phyloP scores from a whole-genome alignment of 2,329 filamentous ascomycete genomes.

The Sporothrix humicola region DNA sequence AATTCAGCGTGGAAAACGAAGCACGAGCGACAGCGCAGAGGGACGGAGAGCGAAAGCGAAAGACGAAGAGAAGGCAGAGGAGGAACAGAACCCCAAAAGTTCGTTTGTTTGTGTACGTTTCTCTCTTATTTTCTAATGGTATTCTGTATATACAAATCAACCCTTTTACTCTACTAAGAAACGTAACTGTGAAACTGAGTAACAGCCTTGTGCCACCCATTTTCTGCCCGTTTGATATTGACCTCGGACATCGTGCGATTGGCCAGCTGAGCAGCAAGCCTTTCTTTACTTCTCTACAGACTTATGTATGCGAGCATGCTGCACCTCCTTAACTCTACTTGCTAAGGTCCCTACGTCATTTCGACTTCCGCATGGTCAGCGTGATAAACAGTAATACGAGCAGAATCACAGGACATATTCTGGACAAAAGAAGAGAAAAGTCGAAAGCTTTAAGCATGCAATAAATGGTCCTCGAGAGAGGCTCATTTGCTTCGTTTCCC shows the following conservation, averaged over 20 bases:
- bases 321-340: not conserved
- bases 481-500: too few relatives aligned
- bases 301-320: not conserved
- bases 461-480: too few relatives aligned
- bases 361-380: not conserved
- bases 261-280: not conserved
- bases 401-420: not conserved
- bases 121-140: not conserved
- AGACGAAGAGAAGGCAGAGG: too few relatives aligned
- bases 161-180: not conserved
- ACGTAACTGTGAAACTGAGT: too few relatives aligned
- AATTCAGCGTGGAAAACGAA: too few relatives aligned
- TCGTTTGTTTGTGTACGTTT: not conserved
- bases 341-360: not conserved
- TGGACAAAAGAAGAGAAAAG: not conserved
- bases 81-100: too few relatives aligned
- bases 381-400: not conserved
- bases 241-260: not conserved
- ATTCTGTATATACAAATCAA: constrained; percentile 8
- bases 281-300: not conserved
- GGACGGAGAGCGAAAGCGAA: too few relatives aligned
- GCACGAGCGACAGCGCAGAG: too few relatives aligned
- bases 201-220: not conserved
- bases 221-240: not conserved
- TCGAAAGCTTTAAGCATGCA: too few relatives aligned